A percentile compares a stretch with the other conserved stretches of the same genome.
These are phyloP conservation scores for Nicotiana tabacum DNA, from an alignment of 257 asterid genomes.

Conservation along the genomic window DNA sequence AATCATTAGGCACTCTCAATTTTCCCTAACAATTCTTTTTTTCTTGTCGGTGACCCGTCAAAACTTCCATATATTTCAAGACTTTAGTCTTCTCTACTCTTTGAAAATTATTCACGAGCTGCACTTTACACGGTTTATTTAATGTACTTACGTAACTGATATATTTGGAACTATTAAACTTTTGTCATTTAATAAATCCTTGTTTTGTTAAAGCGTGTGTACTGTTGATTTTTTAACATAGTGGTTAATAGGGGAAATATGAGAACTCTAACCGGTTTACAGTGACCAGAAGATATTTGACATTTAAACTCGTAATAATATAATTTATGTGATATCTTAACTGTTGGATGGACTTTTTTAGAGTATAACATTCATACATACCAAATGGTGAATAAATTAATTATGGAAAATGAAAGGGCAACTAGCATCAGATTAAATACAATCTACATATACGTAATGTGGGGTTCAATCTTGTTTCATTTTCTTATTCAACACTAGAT, in stretches of 20 bases:
- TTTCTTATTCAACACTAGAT: not conserved
- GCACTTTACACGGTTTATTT: not conserved
- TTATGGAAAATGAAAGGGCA: slow-evolving; percentile 1
- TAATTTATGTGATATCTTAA: not conserved
- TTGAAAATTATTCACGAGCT: slow-evolving; percentile 13
- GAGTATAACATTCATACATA: not conserved
- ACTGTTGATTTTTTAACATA: not conserved
- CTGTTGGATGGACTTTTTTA: no score
- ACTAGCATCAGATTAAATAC: not conserved
- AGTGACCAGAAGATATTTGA: not conserved
- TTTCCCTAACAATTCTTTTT: slow-evolving; percentile 21
- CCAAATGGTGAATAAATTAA: not conserved
- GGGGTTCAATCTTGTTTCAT: not conserved
- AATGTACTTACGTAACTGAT: not conserved
- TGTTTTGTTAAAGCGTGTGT: not conserved
- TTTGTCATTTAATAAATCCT: not conserved
- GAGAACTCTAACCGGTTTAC: not conserved
- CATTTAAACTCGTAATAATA: not conserved
- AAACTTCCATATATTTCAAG: slow-evolving; percentile 16
- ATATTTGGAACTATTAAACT: not conserved
- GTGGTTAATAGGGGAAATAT: not conserved
- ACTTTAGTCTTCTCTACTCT: slow-evolving; percentile 10
- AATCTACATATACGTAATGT: not conserved
- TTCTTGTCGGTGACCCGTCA: slow-evolving; percentile 19
- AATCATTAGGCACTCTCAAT: slow-evolving; percentile 21